phyloP scores from a whole-genome alignment of 2,329 filamentous ascomycete species.

The Pestalotiopsis sp. region DNA sequence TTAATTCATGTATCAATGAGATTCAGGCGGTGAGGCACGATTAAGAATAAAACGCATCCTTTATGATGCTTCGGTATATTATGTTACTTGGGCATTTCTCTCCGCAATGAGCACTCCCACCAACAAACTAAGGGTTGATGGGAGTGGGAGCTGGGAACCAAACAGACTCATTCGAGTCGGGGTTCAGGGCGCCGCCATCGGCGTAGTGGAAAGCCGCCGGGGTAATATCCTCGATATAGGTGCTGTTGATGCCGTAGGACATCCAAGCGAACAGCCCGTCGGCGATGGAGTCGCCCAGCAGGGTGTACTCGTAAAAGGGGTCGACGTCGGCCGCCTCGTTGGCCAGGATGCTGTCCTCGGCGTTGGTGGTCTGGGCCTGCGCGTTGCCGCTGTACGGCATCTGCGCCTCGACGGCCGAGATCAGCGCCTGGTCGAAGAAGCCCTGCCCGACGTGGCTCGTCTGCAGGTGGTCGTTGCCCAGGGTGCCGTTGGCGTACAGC shows the following conservation, averaged over 20 bases:
- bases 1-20: not conserved
- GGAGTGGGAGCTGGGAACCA: not conserved
- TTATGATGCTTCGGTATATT: too few species aligned
- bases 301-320: slow-evolving; percentile 6
- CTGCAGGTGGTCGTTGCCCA: slow-evolving; percentile 37
- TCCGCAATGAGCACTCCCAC: too few species aligned
- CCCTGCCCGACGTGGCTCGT: slow-evolving; percentile 64
- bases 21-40: too few species aligned
- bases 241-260: slow-evolving; percentile 43
- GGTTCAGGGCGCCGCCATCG: slow-evolving; percentile 21
- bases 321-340: not conserved
- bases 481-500: slow-evolving; percentile 43
- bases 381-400: not conserved
- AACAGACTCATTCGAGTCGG: not conserved
- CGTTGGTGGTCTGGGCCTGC: not conserved
- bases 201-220: slow-evolving; percentile 22
- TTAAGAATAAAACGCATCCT: too few species aligned
- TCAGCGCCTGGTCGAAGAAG: slow-evolving; percentile 64
- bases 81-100: too few species aligned
- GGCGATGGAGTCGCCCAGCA: not conserved
- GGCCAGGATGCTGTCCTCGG: not conserved
- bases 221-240: slow-evolving; percentile 11
- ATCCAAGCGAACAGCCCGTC: slow-evolving; percentile 9
- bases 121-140: not conserved
- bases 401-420: slow-evolving; percentile 27